Percentiles rank a stretch among this genome's conserved stretches.
Conservation (phyloP, 208 protist species). For the Entamoeba histolytica region DNA sequence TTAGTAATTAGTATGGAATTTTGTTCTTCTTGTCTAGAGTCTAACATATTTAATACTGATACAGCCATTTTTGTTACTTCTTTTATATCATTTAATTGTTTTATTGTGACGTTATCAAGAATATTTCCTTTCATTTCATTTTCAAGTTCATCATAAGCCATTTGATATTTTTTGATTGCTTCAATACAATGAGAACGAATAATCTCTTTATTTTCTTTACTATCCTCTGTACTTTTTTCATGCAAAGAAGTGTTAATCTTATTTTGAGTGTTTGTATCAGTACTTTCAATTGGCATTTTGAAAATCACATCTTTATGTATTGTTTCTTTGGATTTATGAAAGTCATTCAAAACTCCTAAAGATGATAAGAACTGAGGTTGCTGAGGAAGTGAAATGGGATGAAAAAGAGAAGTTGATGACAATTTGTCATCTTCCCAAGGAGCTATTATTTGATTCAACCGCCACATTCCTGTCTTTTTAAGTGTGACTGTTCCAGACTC, state of each 20-base stretch:
- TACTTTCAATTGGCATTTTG: neutral
- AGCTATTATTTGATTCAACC: neutral
- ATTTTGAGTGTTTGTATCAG: neutral
- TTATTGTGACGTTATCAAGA: neutral
- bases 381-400: too few relatives aligned
- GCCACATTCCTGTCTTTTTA: neutral
- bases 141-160: neutral
- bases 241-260: neutral
- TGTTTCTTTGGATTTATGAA: neutral
- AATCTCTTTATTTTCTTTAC: neutral
- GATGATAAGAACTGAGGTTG: too few relatives aligned
- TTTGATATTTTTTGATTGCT: neutral
- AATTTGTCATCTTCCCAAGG: neutral
- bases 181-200: neutral
- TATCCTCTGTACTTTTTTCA: neutral
- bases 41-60: neutral
- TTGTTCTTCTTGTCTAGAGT: neutral
- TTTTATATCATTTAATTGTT: neutral
- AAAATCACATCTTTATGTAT: neutral
- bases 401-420: neutral
- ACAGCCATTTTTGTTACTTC: neutral
- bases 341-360: neutral
- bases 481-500: neutral
- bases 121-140: neutral
- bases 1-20: neutral